Percentiles rank a stretch among this genome's conserved stretches.
Conservation (phyloP, 108 stramenopile genomes). For the Fistulifera pelliculosa region DNA sequence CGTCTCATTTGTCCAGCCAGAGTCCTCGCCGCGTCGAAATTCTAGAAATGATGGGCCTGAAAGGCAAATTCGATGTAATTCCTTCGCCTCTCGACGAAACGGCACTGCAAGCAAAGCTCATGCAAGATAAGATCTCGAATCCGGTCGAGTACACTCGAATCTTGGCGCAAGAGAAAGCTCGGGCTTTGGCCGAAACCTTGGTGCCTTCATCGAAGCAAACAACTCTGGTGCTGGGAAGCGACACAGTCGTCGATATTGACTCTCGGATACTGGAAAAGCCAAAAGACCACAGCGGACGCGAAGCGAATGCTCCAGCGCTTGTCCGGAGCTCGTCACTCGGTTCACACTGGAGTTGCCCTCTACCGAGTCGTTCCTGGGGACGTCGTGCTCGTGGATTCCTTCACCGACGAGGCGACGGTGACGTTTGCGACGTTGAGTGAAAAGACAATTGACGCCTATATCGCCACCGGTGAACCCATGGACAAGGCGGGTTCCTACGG, state of each 20-base stretch:
- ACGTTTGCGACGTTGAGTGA: constrained; percentile 56
- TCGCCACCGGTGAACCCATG: constrained; percentile 85
- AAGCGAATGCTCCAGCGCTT: constrained; percentile 59
- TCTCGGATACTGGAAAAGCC: constrained; percentile 85
- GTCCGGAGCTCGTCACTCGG: constrained; percentile 74
- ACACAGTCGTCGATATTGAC: constrained; percentile 71
- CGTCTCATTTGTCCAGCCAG: constrained; percentile 62
- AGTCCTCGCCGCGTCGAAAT: constrained; percentile 70
- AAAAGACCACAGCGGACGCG: constrained; percentile 56
- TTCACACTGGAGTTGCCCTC: constrained; percentile 86
- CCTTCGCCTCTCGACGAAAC: constrained; percentile 70
- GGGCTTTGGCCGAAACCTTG: constrained; percentile 41
- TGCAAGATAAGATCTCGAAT: constrained; percentile 11
- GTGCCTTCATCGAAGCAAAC: neutral
- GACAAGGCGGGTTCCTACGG: constrained; percentile 96
- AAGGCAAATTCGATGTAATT: constrained; percentile 30
- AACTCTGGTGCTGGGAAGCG: constrained; percentile 57
- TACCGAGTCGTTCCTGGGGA: constrained; percentile 26
- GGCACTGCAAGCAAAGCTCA: constrained; percentile 38
- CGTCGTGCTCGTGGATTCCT: constrained; percentile 39
- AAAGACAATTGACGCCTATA: constrained; percentile 74
- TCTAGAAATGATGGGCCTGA: constrained; percentile 79
- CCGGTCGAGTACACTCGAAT: constrained; percentile 49
- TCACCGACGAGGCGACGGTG: constrained; percentile 75
- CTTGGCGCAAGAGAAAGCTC: constrained; percentile 64